Conservation (phyloP, 2,329 filamentous ascomycete species). For the Diaporthe amygdali region DNA sequence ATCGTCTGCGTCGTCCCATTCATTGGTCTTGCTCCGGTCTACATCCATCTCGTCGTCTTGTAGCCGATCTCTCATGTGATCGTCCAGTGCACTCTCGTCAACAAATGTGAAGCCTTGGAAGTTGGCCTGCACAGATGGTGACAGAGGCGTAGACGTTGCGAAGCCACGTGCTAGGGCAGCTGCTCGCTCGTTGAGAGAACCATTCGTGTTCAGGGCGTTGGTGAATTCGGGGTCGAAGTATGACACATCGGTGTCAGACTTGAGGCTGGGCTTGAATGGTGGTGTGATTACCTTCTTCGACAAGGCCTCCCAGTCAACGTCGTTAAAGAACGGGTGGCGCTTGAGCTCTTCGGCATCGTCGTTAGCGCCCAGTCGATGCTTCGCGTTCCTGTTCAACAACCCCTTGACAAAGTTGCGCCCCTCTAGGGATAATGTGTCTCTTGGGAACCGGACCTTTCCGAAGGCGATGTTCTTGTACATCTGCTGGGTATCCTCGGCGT, state of each 20-base stretch:
- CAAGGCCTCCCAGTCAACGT: constrained; percentile 91
- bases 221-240: constrained; percentile 99
- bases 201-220: constrained; percentile 85
- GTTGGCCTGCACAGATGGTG: constrained; percentile 94
- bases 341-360: constrained; percentile 94
- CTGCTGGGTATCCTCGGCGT: constrained; percentile 97
- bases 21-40: constrained; percentile 49
- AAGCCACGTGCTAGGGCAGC: constrained; percentile 85
- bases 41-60: constrained; percentile 64
- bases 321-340: constrained; percentile 90
- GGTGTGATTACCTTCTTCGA: constrained; percentile 91
- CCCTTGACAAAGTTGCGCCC: constrained; percentile 98
- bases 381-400: constrained; percentile 93
- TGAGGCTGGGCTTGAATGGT: constrained; percentile 96
- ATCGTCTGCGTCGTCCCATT: constrained; percentile 66
- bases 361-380: constrained; percentile 89
- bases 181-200: constrained; percentile 89
- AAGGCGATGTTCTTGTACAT: constrained; percentile 99
- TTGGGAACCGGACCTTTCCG: constrained; percentile 94
- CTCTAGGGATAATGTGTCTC: constrained; percentile 92
- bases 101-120: constrained; percentile 99
- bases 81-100: constrained; percentile 94
- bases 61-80: constrained; percentile 69
- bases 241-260: constrained; percentile 93
- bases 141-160: constrained; percentile 88